These are phyloP conservation scores for Megacollybia platyphylla DNA, from an alignment of 1,284 basidiomycete genomes.

Conservation along the genomic window DNA sequence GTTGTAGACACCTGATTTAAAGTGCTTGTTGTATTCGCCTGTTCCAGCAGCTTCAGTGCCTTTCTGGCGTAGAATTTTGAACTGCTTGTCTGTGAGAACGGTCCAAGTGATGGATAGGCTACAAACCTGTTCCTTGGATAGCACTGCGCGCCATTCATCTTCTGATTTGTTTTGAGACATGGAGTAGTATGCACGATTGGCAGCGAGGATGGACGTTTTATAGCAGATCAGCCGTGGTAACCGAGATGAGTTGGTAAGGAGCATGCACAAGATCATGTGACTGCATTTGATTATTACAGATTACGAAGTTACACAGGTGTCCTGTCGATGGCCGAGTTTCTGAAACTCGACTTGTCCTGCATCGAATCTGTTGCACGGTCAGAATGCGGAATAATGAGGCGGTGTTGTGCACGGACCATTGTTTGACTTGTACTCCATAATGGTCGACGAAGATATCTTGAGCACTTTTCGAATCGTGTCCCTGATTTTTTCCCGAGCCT, in stretches of 20 bases:
- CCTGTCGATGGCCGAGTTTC: constrained; percentile 51
- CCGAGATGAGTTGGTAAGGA: neutral
- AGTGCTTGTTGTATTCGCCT: constrained; percentile 67
- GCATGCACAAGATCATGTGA: neutral
- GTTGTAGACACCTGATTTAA: constrained; percentile 55
- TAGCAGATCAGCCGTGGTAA: neutral
- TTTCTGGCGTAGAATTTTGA: constrained; percentile 76
- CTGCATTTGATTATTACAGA: neutral
- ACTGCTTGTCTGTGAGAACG: constrained; percentile 30
- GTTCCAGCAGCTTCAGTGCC: constrained; percentile 77
- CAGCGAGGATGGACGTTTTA: neutral
- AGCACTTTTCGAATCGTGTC: constrained; percentile 58
- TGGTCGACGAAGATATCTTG: constrained; percentile 53
- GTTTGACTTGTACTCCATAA: constrained; percentile 81
- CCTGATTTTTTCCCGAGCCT: constrained; percentile 60
- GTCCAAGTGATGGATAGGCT: neutral
- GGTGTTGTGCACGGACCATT: constrained; percentile 37
- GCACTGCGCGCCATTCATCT: constrained; percentile 76
- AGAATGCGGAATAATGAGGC: neutral
- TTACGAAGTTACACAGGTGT: constrained; percentile 14
- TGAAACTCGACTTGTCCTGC: constrained; percentile 74
- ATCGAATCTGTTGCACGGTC: constrained; percentile 47
- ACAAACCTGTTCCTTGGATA: constrained; percentile 72
- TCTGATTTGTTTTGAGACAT: constrained; percentile 36
- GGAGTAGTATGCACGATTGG: neutral